Base-by-base conservation (phyloP, 257 asterid species). In the Prunella vulgaris region DNA sequence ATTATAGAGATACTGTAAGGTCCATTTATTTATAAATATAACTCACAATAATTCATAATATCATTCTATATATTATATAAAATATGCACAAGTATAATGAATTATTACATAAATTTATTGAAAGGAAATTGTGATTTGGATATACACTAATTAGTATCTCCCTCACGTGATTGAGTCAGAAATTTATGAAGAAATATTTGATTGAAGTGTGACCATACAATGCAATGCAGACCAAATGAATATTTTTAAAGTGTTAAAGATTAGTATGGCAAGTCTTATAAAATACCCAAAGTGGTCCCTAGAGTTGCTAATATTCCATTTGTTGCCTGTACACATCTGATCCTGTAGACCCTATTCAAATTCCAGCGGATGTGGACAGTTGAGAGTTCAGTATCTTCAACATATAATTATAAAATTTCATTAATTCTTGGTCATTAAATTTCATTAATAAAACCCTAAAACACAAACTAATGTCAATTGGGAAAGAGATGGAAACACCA, bases 221-320 rank as follows among this genome's bases (percentile, higher is more conserved):
- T 42, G 51, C 49, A 13, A 42, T 42, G 51, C 51, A 42, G 18
- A 42, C 18, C 18, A 13, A 2, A 13, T 13, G 18, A 42, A 42
- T 42, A 42, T 13, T 42, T 40, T 37, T n/a, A n/a, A n/a, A 40
- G 15, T 20, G 10, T 25, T 27, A 0, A 5, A 74, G 76, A 74
- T 75, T 75, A 71, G 69, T 27, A 53, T 46, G 75, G 70, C 77
- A 70, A 20, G 71, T 62, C 63, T 81, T 68, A 53, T 12, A 30
- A 10, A 54, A 37, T 65, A 33, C 37, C 69, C 40, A 48, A 25
- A 54, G 82, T 74, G 84, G 84, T 76, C 84, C 82, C 62, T 37
- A 44, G 53, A 64, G 76, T 66, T 70, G 60, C 59, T 72, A 69
- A 81, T 71, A 71, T 76, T 79, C 80, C 63, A 76, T 76, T 69